Conservation (phyloP, 345 rosid species). For the Hypericum perforatum region DNA sequence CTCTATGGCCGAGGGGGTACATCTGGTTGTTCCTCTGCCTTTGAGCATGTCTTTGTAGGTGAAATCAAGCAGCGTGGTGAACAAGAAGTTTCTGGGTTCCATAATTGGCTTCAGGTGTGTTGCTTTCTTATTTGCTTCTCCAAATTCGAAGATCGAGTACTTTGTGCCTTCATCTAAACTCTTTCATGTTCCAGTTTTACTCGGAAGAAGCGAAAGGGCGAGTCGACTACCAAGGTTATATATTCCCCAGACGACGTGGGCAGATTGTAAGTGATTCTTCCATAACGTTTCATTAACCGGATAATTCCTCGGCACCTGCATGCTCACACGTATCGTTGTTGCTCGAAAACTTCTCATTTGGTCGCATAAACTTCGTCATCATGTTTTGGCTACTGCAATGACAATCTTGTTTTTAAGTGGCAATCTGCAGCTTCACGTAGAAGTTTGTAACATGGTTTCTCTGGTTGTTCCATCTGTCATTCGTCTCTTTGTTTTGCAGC, state of each 20-base stretch:
- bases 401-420: too few species aligned
- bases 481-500: conserved; percentile 30
- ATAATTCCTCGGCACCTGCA: too few species aligned
- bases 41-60: conserved; percentile 95
- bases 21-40: conserved; percentile 77
- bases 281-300: neutral
- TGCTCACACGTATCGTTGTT: too few species aligned
- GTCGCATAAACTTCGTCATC: neutral
- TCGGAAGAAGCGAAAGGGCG: conserved; percentile 86
- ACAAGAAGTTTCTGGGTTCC: conserved; percentile 79
- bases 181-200: conserved; percentile 43
- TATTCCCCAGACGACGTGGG: conserved; percentile 69
- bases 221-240: conserved; percentile 82
- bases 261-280: conserved; percentile 45
- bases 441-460: too few species aligned
- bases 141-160: neutral
- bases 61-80: conserved; percentile 73
- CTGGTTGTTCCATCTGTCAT: neutral
- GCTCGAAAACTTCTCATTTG: too few species aligned
- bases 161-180: neutral
- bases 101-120: conserved; percentile 92
- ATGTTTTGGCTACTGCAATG: conserved; percentile 3
- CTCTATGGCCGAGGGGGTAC: conserved; percentile 82
- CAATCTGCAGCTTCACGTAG: too few species aligned
- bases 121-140: neutral